Evolutionary conservation across 2,329 filamentous ascomycete genomes (phyloP).

Genomic region (Colletotrichum sp.): DNA sequence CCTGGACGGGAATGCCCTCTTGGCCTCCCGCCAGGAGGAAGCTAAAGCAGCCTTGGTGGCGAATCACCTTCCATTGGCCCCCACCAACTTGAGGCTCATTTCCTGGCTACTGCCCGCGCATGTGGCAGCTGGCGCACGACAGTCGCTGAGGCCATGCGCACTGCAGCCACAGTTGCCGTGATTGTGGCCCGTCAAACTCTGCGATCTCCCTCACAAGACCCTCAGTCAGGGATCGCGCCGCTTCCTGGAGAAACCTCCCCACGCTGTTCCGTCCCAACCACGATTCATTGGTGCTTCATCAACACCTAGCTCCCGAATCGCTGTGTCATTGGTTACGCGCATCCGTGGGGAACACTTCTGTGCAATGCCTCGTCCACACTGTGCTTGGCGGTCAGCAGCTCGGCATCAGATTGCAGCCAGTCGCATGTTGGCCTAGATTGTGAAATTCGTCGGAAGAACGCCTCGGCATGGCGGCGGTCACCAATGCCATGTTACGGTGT

Average conservation of each 20-base stretch:
- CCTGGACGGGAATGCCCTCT: background rate
- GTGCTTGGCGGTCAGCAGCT: background rate
- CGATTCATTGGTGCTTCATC: background rate
- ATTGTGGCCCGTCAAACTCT: background rate
- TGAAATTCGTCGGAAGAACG: background rate
- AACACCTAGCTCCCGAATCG: background rate
- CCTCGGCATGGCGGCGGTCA: background rate
- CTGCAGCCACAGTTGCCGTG: background rate
- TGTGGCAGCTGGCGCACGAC: background rate
- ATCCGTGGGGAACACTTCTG: background rate
- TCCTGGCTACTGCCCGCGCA: background rate
- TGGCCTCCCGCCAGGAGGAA: background rate
- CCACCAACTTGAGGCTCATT: constrained; percentile 6
- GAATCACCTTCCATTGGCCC: background rate
- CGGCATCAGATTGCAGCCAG: background rate
- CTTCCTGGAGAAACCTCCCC: background rate
- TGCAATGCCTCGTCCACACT: background rate
- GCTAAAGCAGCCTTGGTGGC: background rate
- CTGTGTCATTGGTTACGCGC: background rate
- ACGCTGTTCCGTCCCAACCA: background rate
- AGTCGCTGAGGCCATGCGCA: background rate
- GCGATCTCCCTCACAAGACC: background rate
- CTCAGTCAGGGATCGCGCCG: background rate
- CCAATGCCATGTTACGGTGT: background rate
- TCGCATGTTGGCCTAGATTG: background rate